phyloP scores from a whole-genome alignment of 1,139 yeast genomes.

The Hyphopichia burtonii region DNA sequence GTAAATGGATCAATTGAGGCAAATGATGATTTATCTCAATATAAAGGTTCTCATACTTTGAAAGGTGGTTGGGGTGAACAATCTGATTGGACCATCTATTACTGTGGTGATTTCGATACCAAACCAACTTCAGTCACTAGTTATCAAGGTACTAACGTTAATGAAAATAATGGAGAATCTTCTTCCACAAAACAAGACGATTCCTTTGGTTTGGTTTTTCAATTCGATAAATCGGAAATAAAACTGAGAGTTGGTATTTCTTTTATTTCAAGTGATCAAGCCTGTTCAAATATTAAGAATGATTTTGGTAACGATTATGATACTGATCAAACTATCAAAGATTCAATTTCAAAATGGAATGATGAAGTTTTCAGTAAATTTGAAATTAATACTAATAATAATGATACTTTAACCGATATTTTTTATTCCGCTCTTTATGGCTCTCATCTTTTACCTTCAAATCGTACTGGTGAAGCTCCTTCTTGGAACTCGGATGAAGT shows the following conservation, averaged over 20 bases:
- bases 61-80: constrained; percentile 35
- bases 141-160: neutral
- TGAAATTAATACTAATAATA: constrained; percentile 14
- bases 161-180: neutral
- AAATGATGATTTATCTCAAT: constrained; percentile 15
- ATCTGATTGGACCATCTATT: constrained; percentile 26
- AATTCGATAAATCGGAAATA: constrained; percentile 13
- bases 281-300: constrained; percentile 24
- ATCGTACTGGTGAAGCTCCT: constrained; percentile 37
- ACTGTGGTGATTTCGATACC: constrained; percentile 26
- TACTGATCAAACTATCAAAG: constrained; percentile 18
- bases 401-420: constrained; percentile 19
- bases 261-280: constrained; percentile 27
- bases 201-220: constrained; percentile 22
- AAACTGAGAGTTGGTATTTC: constrained; percentile 33
- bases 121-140: neutral
- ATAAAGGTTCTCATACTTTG: constrained; percentile 23
- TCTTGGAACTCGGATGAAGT: constrained; percentile 19
- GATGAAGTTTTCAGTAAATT: constrained; percentile 24
- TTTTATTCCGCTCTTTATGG: constrained; percentile 35
- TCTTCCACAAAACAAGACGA: constrained; percentile 13
- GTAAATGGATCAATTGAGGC: constrained; percentile 23
- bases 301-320: constrained; percentile 19
- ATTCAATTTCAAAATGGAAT: constrained; percentile 24
- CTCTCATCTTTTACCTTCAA: constrained; percentile 32